Conservation (phyloP, 306 rosid species). For the Dicorynia guianensis region DNA sequence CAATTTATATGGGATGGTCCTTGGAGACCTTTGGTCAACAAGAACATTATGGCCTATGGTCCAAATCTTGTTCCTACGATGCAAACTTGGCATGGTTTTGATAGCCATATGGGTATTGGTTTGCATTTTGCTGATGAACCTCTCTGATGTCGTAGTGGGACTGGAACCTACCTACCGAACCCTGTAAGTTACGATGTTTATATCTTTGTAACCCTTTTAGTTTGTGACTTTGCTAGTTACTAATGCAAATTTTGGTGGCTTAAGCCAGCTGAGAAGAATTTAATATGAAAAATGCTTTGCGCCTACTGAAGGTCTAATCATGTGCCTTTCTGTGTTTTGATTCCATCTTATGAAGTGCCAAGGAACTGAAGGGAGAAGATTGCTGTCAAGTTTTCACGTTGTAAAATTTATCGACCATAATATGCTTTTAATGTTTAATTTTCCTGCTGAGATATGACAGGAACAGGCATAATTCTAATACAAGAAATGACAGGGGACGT, state of each 20-base stretch:
- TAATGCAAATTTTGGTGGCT: slow-evolving; percentile 51
- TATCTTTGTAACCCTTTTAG: slow-evolving; percentile 2
- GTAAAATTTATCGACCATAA: slow-evolving; percentile 10
- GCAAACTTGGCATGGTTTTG: slow-evolving; percentile 50
- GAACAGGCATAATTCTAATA: slow-evolving; percentile 50
- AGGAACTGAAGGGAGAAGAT: background rate
- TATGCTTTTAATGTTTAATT: slow-evolving; percentile 8
- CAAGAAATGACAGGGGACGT: slow-evolving; percentile 49
- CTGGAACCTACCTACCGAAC: slow-evolving; percentile 79
- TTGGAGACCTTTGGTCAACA: slow-evolving; percentile 49
- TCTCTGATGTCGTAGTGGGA: slow-evolving; percentile 72
- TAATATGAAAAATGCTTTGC: no score
- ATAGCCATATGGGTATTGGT: slow-evolving; percentile 41
- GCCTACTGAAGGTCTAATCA: background rate
- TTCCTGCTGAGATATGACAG: slow-evolving; percentile 53
- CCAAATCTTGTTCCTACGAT: slow-evolving; percentile 53
- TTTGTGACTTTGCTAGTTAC: slow-evolving; percentile 1
- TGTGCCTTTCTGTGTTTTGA: background rate
- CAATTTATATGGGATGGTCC: slow-evolving; percentile 62
- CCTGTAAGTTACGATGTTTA: slow-evolving; percentile 48
- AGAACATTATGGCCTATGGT: slow-evolving; percentile 49
- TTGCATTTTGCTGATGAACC: slow-evolving; percentile 48
- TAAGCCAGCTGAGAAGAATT: background rate
- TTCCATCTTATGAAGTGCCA: background rate
- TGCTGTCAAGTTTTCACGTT: slow-evolving; percentile 5